phyloP scores from a whole-genome alignment of 2,329 filamentous ascomycete genomes.

The Diplodia scrobiculata region DNA sequence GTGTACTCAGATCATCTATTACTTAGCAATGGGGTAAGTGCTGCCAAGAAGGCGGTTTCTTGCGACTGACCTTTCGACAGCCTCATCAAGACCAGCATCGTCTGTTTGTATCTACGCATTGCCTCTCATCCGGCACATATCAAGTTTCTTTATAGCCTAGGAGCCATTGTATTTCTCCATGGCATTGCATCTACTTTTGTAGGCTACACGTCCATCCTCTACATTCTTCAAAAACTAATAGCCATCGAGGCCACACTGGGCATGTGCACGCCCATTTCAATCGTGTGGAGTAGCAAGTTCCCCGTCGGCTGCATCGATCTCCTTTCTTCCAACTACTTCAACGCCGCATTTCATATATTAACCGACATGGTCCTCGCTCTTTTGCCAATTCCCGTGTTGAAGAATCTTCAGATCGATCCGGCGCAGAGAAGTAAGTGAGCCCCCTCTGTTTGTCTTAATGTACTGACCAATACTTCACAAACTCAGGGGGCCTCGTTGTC shows the following conservation, averaged over 20 bases:
- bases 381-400: neutral
- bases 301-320: neutral
- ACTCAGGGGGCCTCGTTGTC: neutral
- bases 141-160: neutral
- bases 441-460: neutral
- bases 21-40: neutral
- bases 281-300: neutral
- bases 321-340: conserved; percentile 1
- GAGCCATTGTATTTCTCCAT: neutral
- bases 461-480: neutral
- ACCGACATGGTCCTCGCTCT: neutral
- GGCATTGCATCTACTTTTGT: neutral
- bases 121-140: neutral
- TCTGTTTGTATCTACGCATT: neutral
- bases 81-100: conserved; percentile 1
- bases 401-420: neutral
- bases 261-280: neutral
- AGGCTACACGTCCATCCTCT: neutral
- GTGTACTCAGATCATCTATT: neutral
- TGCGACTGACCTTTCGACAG: neutral
- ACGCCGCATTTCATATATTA: neutral
- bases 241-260: neutral
- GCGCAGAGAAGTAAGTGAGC: neutral
- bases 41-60: neutral
- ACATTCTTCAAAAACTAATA: neutral